phyloP scores from a whole-genome alignment of 768 basidiomycete species.

The Scleroderma citrinum region DNA sequence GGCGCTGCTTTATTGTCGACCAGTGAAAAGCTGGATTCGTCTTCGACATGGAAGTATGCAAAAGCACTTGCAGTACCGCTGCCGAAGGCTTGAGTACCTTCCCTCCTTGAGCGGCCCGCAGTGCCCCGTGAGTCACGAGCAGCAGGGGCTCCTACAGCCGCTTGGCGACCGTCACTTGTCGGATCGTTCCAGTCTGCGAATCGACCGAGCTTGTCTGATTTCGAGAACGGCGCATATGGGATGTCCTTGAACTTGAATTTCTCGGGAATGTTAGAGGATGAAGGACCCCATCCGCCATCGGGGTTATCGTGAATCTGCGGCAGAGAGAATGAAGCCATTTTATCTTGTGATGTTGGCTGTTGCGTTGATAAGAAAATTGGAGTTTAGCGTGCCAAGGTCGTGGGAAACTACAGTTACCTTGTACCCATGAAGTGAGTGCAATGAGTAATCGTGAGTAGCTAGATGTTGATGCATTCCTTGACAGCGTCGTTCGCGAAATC shows the following conservation, averaged over 20 bases:
- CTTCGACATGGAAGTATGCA: conserved; percentile 96
- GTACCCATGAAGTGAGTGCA: conserved; percentile 64
- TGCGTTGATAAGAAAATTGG: conserved; percentile 14
- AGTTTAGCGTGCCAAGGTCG: conserved; percentile 3
- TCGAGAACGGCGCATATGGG: conserved; percentile 97
- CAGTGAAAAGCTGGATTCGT: conserved; percentile 93
- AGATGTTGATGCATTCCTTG: conserved; percentile 8
- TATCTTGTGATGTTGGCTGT: conserved; percentile 7
- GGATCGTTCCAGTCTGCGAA: conserved; percentile 97
- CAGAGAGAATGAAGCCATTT: conserved; percentile 77
- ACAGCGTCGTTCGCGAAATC: conserved; percentile 89
- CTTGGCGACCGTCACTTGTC: conserved; percentile 56
- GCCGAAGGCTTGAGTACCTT: conserved; percentile 81
- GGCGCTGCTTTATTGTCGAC: conserved; percentile 82
- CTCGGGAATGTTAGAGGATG: conserved; percentile 75
- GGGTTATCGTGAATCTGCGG: conserved; percentile 88
- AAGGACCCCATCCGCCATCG: conserved; percentile 90
- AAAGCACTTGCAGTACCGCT: conserved; percentile 89
- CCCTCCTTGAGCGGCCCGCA: conserved; percentile 56
- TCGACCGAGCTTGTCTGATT: conserved; percentile 95
- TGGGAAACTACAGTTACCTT: conserved; percentile 1
- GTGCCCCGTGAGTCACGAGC: conserved; percentile 47
- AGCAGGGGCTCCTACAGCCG: conserved; percentile 42
- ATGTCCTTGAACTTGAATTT: conserved; percentile 98
- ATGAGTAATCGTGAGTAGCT: not conserved